Evolutionary conservation across 306 rosid genomes (phyloP).

Genomic region (Cucurbita ficifolia): DNA sequence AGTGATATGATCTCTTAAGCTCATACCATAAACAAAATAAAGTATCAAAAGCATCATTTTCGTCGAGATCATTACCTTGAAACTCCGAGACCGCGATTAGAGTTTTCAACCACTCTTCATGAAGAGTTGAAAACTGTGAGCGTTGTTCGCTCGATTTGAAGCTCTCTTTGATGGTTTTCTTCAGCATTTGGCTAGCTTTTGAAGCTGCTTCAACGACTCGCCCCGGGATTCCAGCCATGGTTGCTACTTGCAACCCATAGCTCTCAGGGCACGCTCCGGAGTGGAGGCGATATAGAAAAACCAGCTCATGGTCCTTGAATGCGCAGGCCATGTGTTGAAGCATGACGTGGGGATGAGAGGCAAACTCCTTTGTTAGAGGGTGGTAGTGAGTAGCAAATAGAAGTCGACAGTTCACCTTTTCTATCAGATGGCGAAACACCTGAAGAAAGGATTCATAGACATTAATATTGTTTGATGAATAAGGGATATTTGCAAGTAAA

Average conservation of each 20-base stretch:
- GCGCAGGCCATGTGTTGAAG: conserved; percentile 93
- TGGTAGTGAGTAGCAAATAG: conserved; percentile 95
- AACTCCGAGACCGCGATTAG: conserved; percentile 31
- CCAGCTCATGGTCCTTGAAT: conserved; percentile 48
- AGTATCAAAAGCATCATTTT: conserved; percentile 54
- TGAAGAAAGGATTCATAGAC: conserved; percentile 5
- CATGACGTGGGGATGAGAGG: conserved; percentile 75
- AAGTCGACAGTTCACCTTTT: conserved; percentile 79
- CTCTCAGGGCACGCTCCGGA: conserved; percentile 84
- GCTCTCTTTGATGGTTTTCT: conserved; percentile 40
- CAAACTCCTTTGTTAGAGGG: conserved; percentile 83
- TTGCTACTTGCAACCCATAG: conserved; percentile 87
- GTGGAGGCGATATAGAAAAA: conserved; percentile 66
- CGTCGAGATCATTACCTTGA: conserved; percentile 18
- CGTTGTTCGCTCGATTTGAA: conserved; percentile 64
- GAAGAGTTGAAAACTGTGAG: conserved; percentile 77
- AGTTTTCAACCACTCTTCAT: conserved; percentile 75
- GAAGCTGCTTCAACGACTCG: conserved; percentile 54
- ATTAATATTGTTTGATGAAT: background rate
- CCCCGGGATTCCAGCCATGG: conserved; percentile 84
- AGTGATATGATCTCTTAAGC: conserved; percentile 31
- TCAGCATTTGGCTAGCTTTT: conserved; percentile 57
- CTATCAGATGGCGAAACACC: conserved; percentile 84
- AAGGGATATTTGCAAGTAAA: background rate
- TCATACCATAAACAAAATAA: conserved; percentile 61